Base-by-base conservation (phyloP, 192 early-diverging fungal species). In the Geranomyces michiganensis region DNA sequence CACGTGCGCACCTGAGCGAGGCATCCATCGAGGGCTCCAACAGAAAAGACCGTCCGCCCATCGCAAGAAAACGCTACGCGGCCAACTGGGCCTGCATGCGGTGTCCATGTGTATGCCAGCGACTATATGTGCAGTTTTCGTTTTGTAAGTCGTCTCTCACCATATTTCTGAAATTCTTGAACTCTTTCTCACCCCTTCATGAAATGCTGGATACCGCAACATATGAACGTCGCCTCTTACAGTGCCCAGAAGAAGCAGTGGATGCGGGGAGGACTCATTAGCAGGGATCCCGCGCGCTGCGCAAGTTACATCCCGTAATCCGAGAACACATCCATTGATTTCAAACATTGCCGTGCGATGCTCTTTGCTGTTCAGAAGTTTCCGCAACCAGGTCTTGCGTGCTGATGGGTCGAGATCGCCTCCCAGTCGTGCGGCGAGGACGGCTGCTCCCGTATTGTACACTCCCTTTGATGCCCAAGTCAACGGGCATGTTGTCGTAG, bases 381-480 rank as follows among this genome's bases (percentile, higher is more conserved):
- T 44, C 12, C 26, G 31, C n/a, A 70, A 19, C 68, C 59, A 62
- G 4, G 4, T 45, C n/a, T 48, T 59, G 22, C 59, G 68, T 15
- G 22, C 44, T 17, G 27, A 27, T n/a, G 56, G 27, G n/a, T 62
- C 68, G 4, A 46, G 17, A 4, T 21, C 47, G 29, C 53, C 58
- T 3, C 51, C 32, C 7, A 70, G 43, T 10, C 24, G 32, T 22
- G n/a, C 56, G 14, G 29, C 6, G 46, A 62, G 13, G 13, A 43
- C 48, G 27, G 12, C 43, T 5, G 17, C 62, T 5, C 72, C 72
- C 15, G 31, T 22, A 31, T 45, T 45, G 48, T 76, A 76, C 8
- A 71, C 63, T 15, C 74, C 74, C 53, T 71, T 76, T 9, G 74
- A 70, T 15, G 55, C 44, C 74, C 74, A 76, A 13, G 59, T 21